A percentile compares a stretch with the other conserved stretches of the same genome.
phyloP scores from a whole-genome alignment of 768 basidiomycete genomes.

The Paxillus rubicundulus region DNA sequence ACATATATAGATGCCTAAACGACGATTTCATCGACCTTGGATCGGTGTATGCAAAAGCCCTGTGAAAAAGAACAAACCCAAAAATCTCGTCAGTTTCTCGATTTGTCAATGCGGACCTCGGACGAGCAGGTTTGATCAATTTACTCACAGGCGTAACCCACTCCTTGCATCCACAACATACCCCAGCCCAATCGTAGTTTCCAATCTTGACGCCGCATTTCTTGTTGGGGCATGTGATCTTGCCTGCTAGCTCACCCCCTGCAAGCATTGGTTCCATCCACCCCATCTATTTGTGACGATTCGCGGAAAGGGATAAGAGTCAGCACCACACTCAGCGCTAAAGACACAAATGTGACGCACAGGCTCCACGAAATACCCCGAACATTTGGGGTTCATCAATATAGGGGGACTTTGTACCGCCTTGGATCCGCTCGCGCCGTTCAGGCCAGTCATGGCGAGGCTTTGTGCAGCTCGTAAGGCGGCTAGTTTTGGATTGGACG shows the following conservation, averaged over 20 bases:
- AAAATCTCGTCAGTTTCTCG: too few relatives aligned
- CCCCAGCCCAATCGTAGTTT: conserved; percentile 96
- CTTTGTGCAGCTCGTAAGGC: conserved; percentile 38
- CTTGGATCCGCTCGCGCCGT: conserved; percentile 7
- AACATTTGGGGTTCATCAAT: conserved; percentile 78
- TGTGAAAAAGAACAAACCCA: conserved; percentile 15
- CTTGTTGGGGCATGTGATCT: conserved; percentile 88
- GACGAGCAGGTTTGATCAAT: background rate
- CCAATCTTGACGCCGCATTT: conserved; percentile 91
- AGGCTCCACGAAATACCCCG: conserved; percentile 96
- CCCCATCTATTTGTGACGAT: conserved; percentile 56
- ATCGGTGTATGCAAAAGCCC: conserved; percentile 68
- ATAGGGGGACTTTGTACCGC: conserved; percentile 54
- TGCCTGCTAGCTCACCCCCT: conserved; percentile 77
- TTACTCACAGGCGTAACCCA: conserved; percentile 86
- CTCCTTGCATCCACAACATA: conserved; percentile 84
- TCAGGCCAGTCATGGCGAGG: conserved; percentile 29
- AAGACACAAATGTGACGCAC: conserved; percentile 46
- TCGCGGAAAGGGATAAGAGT: too few relatives aligned
- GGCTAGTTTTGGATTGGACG: conserved; percentile 46
- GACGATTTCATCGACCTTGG: conserved; percentile 64
- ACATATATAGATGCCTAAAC: conserved; percentile 9
- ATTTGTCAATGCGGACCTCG: background rate
- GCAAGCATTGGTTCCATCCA: conserved; percentile 92
- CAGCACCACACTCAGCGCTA: background rate